phyloP scores from a whole-genome alignment of 139 green algal genomes.

The Auxenochlorella protothecoides region DNA sequence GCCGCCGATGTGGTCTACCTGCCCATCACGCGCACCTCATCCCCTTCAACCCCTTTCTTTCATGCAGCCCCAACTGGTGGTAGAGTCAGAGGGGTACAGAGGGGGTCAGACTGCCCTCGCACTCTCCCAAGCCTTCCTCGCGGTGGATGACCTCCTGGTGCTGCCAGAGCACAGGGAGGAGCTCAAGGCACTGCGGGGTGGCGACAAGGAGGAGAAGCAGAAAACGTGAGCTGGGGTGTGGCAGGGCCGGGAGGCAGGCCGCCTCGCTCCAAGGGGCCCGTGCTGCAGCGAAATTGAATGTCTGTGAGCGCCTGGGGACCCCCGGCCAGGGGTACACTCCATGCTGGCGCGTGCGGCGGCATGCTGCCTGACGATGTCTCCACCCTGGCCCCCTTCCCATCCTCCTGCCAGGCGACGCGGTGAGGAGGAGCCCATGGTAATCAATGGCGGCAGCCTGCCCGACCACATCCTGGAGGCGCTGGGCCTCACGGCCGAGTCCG shows the following conservation, averaged over 20 bases:
- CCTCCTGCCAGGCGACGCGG: no score
- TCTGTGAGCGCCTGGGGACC: no score
- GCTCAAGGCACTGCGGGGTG: constrained; percentile 22
- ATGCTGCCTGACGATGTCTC: no score
- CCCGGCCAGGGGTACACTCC: no score
- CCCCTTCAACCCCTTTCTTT: background rate
- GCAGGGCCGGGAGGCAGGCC: no score
- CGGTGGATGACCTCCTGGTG: constrained; percentile 35
- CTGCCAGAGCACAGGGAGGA: constrained; percentile 18
- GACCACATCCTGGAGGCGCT: constrained; percentile 37
- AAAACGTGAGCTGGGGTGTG: background rate
- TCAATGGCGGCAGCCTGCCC: constrained; percentile 29
- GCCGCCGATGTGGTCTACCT: background rate
- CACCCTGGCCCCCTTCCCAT: no score
- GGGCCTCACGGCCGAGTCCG: constrained; percentile 7
- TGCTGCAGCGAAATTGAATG: no score
- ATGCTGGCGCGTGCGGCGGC: no score
- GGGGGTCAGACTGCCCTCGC: constrained; percentile 18
- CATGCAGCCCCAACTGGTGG: constrained; percentile 26
- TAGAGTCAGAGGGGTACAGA: constrained; percentile 9
- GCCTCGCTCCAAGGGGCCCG: no score
- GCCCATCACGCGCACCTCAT: background rate
- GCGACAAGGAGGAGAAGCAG: constrained; percentile 13
- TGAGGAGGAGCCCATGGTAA: constrained; percentile 11
- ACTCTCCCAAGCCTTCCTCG: constrained; percentile 27